Base-by-base conservation (phyloP, 805 yeast species). In the Starmerella ratchasimensis region DNA sequence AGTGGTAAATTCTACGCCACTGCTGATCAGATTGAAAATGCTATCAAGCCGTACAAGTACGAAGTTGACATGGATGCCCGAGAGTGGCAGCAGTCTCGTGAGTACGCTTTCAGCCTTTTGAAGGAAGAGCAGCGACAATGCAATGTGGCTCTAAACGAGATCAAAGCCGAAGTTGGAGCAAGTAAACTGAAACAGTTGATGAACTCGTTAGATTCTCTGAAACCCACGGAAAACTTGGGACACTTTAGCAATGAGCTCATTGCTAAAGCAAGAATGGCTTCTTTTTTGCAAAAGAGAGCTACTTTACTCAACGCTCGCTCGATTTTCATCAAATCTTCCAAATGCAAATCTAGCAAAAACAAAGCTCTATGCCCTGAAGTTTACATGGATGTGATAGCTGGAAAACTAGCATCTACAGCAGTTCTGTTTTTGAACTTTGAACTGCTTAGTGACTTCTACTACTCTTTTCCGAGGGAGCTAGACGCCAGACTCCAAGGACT, bases 1-100 rank as follows among this genome's bases (percentile, higher is more conserved):
- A 76, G 76, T 45, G 62, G 80, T 20, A 74, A 88, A 46, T 90
- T 71, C 55, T 81, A 76, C 46, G 77, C 94, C 1, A 88, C 98
- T 0, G 93, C 98, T 0, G 99, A 93, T 57, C 99, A 90, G 57
- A 97, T 90, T 5, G 99, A 90, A 53, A 90, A 93, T 58, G 86
- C 97, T 61, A 88, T 90, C 52, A 90, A 90, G 57, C 99, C 99
- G 2, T 90, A 79, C 63, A 90, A 90, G 61, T 90, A 88, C 57
- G 99, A 90, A 54, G 86, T 90, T 42, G 99, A 90, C 53, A 72
- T 90, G 34, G 97, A 90, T 54, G 94, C 86, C 49, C 68, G 95
- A 28, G 99, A 90, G 57, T 90, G 99, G 99, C 61, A 64, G 22
- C 54, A 69, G 6, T 76, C 94, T 27, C 72, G 81, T 42, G 93